A percentile compares a stretch with the other conserved stretches of the same genome.
Conservation (phyloP, 129 eudicot species). For the Centrapalus pauciflorus region DNA sequence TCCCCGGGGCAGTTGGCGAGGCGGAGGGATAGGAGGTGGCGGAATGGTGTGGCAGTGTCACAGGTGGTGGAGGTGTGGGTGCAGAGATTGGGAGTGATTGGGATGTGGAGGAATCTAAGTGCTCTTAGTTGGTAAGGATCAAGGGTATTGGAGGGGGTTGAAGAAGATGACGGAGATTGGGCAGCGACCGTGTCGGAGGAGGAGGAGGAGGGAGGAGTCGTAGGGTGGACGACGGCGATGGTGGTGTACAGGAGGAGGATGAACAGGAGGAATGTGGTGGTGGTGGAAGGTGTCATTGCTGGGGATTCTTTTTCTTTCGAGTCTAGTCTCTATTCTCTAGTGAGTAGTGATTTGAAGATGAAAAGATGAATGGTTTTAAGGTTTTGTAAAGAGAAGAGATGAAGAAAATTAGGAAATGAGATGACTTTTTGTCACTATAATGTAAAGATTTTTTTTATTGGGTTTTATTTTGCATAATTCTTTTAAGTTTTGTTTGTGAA, state of each 20-base stretch:
- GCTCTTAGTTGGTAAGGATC: slow-evolving; percentile 80
- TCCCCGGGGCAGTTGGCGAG: slow-evolving; percentile 70
- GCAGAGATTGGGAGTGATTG: slow-evolving; percentile 72
- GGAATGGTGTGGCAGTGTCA: slow-evolving; percentile 63
- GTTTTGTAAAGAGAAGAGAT: slow-evolving; percentile 10
- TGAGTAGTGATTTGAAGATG: slow-evolving; percentile 13
- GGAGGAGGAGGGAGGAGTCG: slow-evolving; percentile 6
- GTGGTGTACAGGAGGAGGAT: slow-evolving; percentile 24
- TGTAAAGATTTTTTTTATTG: too few relatives aligned
- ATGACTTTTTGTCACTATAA: too few relatives aligned
- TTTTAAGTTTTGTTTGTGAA: too few relatives aligned
- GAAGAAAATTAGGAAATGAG: slow-evolving; percentile 14
- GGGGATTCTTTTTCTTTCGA: slow-evolving; percentile 17
- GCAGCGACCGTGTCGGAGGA: not conserved
- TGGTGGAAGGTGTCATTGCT: slow-evolving; percentile 25
- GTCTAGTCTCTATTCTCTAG: too few relatives aligned
- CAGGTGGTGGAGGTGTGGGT: slow-evolving; percentile 53
- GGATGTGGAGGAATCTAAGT: slow-evolving; percentile 72
- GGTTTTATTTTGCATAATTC: too few relatives aligned
- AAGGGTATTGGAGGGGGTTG: slow-evolving; percentile 45
- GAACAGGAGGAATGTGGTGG: slow-evolving; percentile 27
- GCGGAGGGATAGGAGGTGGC: slow-evolving; percentile 75
- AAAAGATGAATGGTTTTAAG: slow-evolving; percentile 17
- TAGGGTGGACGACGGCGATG: too few relatives aligned
- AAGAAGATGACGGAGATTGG: slow-evolving; percentile 24